Conservation (phyloP, 2,329 filamentous ascomycete genomes). For the Tolypocladium endophyticum region DNA sequence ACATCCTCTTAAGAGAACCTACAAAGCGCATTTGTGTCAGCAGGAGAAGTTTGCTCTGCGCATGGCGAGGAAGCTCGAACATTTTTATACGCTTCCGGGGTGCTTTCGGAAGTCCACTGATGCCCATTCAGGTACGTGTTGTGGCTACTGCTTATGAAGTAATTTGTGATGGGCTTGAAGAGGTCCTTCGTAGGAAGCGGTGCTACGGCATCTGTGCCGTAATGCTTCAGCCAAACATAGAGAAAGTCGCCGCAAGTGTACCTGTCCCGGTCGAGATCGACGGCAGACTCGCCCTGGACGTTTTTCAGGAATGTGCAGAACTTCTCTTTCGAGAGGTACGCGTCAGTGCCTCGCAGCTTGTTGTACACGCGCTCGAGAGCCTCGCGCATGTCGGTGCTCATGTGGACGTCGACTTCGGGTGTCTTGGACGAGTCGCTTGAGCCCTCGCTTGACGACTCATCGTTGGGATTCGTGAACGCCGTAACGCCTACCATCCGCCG, state of each 20-base stretch:
- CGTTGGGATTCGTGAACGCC: conserved; percentile 12
- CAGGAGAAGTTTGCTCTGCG: not conserved
- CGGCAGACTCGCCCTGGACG: conserved; percentile 33
- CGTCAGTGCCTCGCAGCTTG: conserved; percentile 25
- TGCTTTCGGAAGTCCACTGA: conserved; percentile 69
- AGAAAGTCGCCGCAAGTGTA: conserved; percentile 41
- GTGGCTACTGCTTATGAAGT: conserved; percentile 91
- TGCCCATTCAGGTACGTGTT: conserved; percentile 89
- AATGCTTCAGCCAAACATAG: conserved; percentile 32
- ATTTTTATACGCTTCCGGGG: conserved; percentile 66
- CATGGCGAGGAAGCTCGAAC: conserved; percentile 33
- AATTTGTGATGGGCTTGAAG: conserved; percentile 66
- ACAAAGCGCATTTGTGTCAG: not conserved
- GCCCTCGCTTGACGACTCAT: conserved; percentile 15
- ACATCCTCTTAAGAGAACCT: conserved; percentile 67
- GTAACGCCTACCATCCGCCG: conserved; percentile 22
- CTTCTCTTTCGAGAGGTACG: conserved; percentile 19
- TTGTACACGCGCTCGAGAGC: conserved; percentile 38
- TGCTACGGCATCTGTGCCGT: conserved; percentile 31
- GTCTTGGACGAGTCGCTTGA: conserved; percentile 3
- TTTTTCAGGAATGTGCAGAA: conserved; percentile 39
- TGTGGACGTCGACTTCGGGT: conserved; percentile 21
- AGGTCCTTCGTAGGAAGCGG: conserved; percentile 44
- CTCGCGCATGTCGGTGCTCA: conserved; percentile 37
- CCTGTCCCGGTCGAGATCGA: conserved; percentile 24